A percentile compares a stretch with the other conserved stretches of the same genome.
Evolutionary conservation across 2,329 filamentous ascomycete species (phyloP).

Genomic region (Exophiala calicioides): DNA sequence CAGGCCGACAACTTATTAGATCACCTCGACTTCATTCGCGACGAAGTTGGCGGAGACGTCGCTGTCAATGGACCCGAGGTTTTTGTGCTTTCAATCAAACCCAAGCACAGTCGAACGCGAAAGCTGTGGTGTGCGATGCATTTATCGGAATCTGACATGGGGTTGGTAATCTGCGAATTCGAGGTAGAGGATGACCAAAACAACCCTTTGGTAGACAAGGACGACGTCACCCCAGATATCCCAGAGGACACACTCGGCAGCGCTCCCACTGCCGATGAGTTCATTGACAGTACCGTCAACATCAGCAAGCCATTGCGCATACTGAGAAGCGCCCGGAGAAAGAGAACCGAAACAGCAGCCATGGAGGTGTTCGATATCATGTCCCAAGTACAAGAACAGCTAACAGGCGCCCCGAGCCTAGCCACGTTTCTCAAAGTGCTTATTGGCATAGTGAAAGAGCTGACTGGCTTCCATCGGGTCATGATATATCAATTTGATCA

Average conservation of each 20-base stretch:
- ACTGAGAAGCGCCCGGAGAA: slow-evolving; percentile 71
- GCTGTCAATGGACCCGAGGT: slow-evolving; percentile 78
- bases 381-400: slow-evolving; percentile 86
- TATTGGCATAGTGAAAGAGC: slow-evolving; percentile 81
- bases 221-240: slow-evolving; percentile 60
- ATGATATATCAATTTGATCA: slow-evolving; percentile 93
- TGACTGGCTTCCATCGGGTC: slow-evolving; percentile 87
- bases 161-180: slow-evolving; percentile 82
- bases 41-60: slow-evolving; percentile 72
- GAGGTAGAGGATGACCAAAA: slow-evolving; percentile 76
- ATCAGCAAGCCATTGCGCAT: slow-evolving; percentile 76
- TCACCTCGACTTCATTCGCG: slow-evolving; percentile 83
- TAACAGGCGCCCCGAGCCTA: slow-evolving; percentile 70
- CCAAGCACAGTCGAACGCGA: slow-evolving; percentile 54
- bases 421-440: slow-evolving; percentile 76
- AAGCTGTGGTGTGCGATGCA: slow-evolving; percentile 91
- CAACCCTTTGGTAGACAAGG: slow-evolving; percentile 65
- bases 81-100: slow-evolving; percentile 73
- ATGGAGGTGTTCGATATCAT: slow-evolving; percentile 93
- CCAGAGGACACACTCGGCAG: slow-evolving; percentile 74
- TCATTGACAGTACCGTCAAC: slow-evolving; percentile 72
- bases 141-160: slow-evolving; percentile 65
- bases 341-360: slow-evolving; percentile 78
- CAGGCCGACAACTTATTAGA: slow-evolving; percentile 81
- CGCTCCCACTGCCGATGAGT: slow-evolving; percentile 72